These are phyloP conservation scores for Carex kokanica DNA, from an alignment of 176 grass and related monocot genomes.

Conservation along the genomic window DNA sequence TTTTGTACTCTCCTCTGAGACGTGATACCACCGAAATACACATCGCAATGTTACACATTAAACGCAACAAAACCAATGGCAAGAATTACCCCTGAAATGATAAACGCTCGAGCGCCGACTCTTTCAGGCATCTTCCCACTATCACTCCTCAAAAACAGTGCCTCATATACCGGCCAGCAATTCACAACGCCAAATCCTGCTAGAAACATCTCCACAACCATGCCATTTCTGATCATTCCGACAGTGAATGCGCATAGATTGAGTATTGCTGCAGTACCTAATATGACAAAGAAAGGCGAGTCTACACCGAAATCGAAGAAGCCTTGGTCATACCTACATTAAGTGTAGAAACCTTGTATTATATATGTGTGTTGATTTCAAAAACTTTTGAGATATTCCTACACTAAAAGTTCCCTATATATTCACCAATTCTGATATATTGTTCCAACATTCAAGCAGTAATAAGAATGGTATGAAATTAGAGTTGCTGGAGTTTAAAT, in stretches of 20 bases:
- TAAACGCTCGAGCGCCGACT: not conserved
- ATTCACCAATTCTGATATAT: no score
- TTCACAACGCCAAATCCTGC: constrained; percentile 29
- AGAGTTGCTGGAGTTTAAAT: no score
- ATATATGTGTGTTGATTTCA: not conserved
- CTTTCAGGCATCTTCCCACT: constrained; percentile 39
- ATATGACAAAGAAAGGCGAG: constrained; percentile 36
- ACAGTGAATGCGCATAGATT: constrained; percentile 27
- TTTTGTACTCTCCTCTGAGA: not conserved
- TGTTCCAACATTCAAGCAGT: no score
- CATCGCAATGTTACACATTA: constrained; percentile 15
- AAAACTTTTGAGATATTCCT: not conserved
- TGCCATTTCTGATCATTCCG: constrained; percentile 25
- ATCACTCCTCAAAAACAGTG: constrained; percentile 40
- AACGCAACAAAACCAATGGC: constrained; percentile 18
- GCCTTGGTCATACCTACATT: constrained; percentile 29
- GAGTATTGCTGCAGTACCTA: constrained; percentile 19
- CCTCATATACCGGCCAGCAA: constrained; percentile 40
- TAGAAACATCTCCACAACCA: constrained; percentile 39
- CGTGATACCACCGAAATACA: not conserved
- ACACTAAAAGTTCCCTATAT: no score
- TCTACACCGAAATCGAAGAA: constrained; percentile 30
- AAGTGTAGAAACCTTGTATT: not conserved
- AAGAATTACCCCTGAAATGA: not conserved
- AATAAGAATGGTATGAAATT: no score